A percentile compares a stretch with the other conserved stretches of the same genome.
phyloP scores from a whole-genome alignment of 179 eudicot species.

The Silene coronaria region DNA sequence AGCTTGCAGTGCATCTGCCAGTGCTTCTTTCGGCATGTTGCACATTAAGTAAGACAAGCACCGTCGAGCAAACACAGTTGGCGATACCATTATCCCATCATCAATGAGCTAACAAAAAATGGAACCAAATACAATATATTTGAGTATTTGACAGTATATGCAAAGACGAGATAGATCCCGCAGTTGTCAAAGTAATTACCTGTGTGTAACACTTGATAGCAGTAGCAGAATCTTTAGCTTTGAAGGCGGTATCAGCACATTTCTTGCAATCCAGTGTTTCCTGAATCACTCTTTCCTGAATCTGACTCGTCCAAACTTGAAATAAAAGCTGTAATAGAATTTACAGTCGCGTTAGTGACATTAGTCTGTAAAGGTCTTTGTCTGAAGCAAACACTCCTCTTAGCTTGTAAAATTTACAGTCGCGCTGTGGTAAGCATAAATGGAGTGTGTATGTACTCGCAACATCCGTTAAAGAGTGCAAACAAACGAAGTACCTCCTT shows the following conservation, averaged over 20 bases:
- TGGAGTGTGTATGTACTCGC: not conserved
- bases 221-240: slow-evolving; percentile 61
- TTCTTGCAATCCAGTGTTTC: slow-evolving; percentile 70
- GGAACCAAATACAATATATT: too few species aligned
- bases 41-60: slow-evolving; percentile 65
- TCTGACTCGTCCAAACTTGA: slow-evolving; percentile 74
- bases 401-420: too few species aligned
- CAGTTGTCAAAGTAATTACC: slow-evolving; percentile 30
- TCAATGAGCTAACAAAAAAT: slow-evolving; percentile 61
- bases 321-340: slow-evolving; percentile 16
- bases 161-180: too few species aligned
- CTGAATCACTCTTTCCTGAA: slow-evolving; percentile 26
- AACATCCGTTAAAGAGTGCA: not conserved
- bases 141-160: too few species aligned
- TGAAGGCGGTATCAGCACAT: slow-evolving; percentile 63
- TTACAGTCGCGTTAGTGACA: too few species aligned
- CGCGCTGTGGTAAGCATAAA: too few species aligned
- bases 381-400: too few species aligned
- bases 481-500: slow-evolving; percentile 48
- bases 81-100: slow-evolving; percentile 70
- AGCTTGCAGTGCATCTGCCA: slow-evolving; percentile 89
- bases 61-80: slow-evolving; percentile 72
- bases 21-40: slow-evolving; percentile 71
- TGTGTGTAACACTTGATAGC: slow-evolving; percentile 62
- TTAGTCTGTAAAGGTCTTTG: too few species aligned